Evolutionary conservation across 2,329 filamentous ascomycete genomes (phyloP).

Genomic region (Epicoccum nigrum): DNA sequence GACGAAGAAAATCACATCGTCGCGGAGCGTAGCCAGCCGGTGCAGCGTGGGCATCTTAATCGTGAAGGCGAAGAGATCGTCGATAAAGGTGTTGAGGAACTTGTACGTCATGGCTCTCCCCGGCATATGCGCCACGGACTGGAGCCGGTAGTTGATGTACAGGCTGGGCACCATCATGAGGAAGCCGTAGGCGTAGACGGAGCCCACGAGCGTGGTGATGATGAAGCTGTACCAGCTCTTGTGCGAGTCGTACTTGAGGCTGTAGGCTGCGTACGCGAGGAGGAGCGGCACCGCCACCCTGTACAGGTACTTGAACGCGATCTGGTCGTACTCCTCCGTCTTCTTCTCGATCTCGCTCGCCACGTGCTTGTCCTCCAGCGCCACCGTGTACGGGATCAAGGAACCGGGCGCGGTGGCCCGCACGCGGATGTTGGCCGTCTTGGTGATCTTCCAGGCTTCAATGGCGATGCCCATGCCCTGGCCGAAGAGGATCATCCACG

Average conservation of each 20-base stretch:
- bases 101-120: conserved; percentile 97
- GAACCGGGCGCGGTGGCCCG: conserved; percentile 71
- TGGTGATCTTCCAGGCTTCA: conserved; percentile 95
- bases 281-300: conserved; percentile 87
- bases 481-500: conserved; percentile 97
- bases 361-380: conserved; percentile 96
- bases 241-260: conserved; percentile 88
- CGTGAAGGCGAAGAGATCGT: conserved; percentile 97
- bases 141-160: conserved; percentile 99
- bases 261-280: conserved; percentile 88
- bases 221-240: conserved; percentile 98
- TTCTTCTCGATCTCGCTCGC: conserved; percentile 95
- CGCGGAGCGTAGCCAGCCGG: conserved; percentile 86
- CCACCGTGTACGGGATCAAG: conserved; percentile 76
- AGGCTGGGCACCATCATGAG: conserved; percentile 97
- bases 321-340: conserved; percentile 97
- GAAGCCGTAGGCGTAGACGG: conserved; percentile 97
- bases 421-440: conserved; percentile 86
- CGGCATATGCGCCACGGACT: conserved; percentile 91
- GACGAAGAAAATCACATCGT: conserved; percentile 98
- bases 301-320: conserved; percentile 98
- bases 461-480: conserved; percentile 84
- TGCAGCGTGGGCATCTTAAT: conserved; percentile 99
- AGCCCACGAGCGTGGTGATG: conserved; percentile 92
- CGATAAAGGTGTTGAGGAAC: conserved; percentile 98